Evolutionary conservation across 257 asterid genomes (phyloP), one percentile per base, ranked within the genome.

Genomic region (Gentiana straminea): DNA sequence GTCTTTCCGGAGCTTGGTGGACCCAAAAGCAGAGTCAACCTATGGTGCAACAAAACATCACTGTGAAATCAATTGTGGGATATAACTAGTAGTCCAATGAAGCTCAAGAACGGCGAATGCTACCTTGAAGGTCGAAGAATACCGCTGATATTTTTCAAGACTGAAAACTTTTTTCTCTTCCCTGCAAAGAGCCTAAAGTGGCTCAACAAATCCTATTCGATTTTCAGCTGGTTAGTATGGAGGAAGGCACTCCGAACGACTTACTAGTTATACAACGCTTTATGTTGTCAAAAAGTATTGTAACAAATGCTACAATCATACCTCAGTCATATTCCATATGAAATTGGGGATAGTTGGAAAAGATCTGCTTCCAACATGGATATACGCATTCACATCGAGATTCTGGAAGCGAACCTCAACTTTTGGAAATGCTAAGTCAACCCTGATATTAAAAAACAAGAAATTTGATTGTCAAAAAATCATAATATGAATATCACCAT

Each of bases 1-100:
- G 91, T 86, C 83, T 90, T 90, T 68, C 98, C 98, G 59, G 98
- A 90, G 80, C 96, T 82, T 54, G 98, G 98, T 39, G 96, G 98
- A 35, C 98, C 96, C 77, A 90, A 60, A 49, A 90, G 72, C 61
- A 90, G 81, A 48, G 98, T 90, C 70, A 84, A 82, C 66, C 98
- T 90, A 70, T 52, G 73, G 58, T 59, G 63, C 39, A 68, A 60
- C 57, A 64, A 52, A 59, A 35, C 13, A 13, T 24, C 6, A 8
- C 39, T 11, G 64, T 58, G 32, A 35, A 45, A 68, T 36, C 46
- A 6, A 51, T 56, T 49, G 13, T 4, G 11, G 52, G 54, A 48
- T 58, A 54, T 34, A 63, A 47, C 51, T 32, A 74, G 44, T 74
- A 7, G 24, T 51, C 37, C 35, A 4, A 11, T 33, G 45, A 59